Evolutionary conservation across 1,284 basidiomycete genomes (phyloP).

Genomic region (Athelia sp.): DNA sequence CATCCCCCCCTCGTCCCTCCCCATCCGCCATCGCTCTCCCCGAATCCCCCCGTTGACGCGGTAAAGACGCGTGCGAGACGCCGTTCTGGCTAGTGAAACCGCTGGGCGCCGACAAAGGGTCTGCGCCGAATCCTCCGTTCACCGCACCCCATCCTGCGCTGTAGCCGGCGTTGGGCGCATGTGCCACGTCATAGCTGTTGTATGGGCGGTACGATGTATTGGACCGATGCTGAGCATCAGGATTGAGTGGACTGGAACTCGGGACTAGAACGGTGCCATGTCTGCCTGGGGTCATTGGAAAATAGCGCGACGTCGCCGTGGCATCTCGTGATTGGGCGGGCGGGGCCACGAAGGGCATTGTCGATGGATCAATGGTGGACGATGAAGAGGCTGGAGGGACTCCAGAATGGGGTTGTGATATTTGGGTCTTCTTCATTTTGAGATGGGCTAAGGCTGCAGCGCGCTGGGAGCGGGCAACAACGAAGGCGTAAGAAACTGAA

Average conservation of each 20-base stretch:
- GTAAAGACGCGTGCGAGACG: slow-evolving; percentile 43
- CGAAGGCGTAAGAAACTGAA: slow-evolving; percentile 17
- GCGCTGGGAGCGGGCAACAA: slow-evolving; percentile 13
- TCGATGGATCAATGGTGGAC: slow-evolving; percentile 14
- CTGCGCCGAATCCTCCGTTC: slow-evolving; percentile 29
- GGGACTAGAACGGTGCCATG: slow-evolving; percentile 63
- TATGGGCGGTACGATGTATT: slow-evolving; percentile 32
- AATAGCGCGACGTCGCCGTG: slow-evolving; percentile 41
- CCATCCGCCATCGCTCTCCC: slow-evolving; percentile 27
- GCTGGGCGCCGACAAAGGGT: slow-evolving; percentile 58
- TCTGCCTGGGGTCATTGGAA: slow-evolving; percentile 27
- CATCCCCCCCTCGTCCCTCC: slow-evolving; percentile 41
- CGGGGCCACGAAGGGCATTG: slow-evolving; percentile 26
- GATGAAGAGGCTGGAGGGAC: slow-evolving; percentile 28
- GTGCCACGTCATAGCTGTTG: slow-evolving; percentile 35
- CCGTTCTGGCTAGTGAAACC: slow-evolving; percentile 44
- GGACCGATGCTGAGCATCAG: slow-evolving; percentile 30
- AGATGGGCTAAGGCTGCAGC: slow-evolving; percentile 47
- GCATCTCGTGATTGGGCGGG: slow-evolving; percentile 57
- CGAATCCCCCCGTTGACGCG: slow-evolving; percentile 33
- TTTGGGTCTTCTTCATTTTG: slow-evolving; percentile 40
- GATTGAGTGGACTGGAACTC: slow-evolving; percentile 59
- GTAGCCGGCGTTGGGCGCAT: slow-evolving; percentile 31
- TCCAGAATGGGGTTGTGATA: slow-evolving; percentile 30
- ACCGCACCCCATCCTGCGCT: slow-evolving; percentile 32